Conservation (phyloP, 371 early-diverging fungal species). For the Apophysomyces sp. region DNA sequence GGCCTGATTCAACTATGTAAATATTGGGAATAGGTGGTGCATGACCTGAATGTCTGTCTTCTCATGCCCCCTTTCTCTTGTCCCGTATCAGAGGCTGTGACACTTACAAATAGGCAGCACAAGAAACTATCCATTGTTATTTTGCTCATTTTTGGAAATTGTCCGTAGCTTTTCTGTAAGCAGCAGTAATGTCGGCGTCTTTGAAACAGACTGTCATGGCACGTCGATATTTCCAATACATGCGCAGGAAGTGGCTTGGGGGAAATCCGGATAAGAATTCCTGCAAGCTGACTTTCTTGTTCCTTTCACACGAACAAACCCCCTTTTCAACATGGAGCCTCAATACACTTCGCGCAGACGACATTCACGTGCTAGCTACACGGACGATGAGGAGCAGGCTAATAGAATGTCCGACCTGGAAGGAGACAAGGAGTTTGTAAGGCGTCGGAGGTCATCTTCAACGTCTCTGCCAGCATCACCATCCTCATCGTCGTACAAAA, state of each 20-base stretch:
- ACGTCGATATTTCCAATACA: background rate
- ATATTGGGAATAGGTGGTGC: too few species aligned
- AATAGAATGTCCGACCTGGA: slow-evolving; percentile 33
- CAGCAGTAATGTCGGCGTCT: too few species aligned
- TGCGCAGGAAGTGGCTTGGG: background rate
- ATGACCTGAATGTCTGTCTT: too few species aligned
- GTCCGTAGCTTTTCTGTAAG: too few species aligned
- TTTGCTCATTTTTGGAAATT: too few species aligned
- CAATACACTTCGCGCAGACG: slow-evolving; percentile 2
- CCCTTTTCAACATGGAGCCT: slow-evolving; percentile 1
- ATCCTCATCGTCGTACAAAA: slow-evolving; percentile 35
- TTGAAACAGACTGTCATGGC: too few species aligned
- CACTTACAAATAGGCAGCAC: too few species aligned
- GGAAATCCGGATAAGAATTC: background rate
- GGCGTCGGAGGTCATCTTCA: slow-evolving; percentile 16
- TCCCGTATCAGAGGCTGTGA: too few species aligned
- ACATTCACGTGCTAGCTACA: slow-evolving; percentile 5
- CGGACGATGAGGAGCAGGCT: slow-evolving; percentile 27
- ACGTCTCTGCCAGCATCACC: slow-evolving; percentile 24
- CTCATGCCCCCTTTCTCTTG: too few species aligned
- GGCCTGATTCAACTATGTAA: too few species aligned
- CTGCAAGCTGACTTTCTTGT: background rate
- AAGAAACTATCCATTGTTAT: too few species aligned
- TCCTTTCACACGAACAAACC: background rate
- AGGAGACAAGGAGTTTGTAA: slow-evolving; percentile 1